A percentile compares a stretch with the other conserved stretches of the same genome.
phyloP scores from a whole-genome alignment of 768 basidiomycete species.

The Gelatoporia subvermispora region DNA sequence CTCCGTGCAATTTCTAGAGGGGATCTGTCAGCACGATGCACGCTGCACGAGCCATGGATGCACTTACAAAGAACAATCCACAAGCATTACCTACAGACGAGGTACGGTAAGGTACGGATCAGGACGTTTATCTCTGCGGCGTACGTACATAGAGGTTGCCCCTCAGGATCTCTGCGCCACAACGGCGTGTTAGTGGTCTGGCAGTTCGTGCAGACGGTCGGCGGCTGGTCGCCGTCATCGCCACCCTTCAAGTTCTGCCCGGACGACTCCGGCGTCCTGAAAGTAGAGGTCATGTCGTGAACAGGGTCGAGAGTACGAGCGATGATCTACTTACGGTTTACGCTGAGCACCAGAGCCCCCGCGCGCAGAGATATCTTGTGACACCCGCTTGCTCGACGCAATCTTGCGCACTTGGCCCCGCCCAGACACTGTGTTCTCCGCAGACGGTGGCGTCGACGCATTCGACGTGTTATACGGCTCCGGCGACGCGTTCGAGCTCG shows the following conservation, averaged over 20 bases:
- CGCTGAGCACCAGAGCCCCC: constrained; percentile 27
- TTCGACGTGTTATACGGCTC: constrained; percentile 66
- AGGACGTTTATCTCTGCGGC: constrained; percentile 2
- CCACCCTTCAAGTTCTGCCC: constrained; percentile 33
- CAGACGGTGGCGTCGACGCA: constrained; percentile 70
- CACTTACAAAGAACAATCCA: constrained; percentile 85
- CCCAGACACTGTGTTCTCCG: constrained; percentile 40
- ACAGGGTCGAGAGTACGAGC: background rate
- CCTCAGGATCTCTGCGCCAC: constrained; percentile 90
- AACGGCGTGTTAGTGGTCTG: constrained; percentile 93
- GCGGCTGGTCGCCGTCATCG: constrained; percentile 67
- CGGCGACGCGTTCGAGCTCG: constrained; percentile 71
- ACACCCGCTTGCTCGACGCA: constrained; percentile 56
- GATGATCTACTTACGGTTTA: constrained; percentile 35
- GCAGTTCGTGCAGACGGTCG: constrained; percentile 91
- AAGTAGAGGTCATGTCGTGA: constrained; percentile 3
- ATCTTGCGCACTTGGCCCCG: constrained; percentile 49
- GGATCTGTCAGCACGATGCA: background rate
- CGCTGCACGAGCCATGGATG: background rate
- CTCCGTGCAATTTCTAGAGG: constrained; percentile 87
- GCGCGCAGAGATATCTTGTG: constrained; percentile 37
- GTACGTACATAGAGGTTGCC: constrained; percentile 80
- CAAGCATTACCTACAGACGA: constrained; percentile 71
- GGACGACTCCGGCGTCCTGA: constrained; percentile 57
- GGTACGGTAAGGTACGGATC: constrained; percentile 10